Evolutionary conservation across 257 asterid genomes (phyloP), one percentile per base, ranked within the genome.

Genomic region (Rhazya stricta): DNA sequence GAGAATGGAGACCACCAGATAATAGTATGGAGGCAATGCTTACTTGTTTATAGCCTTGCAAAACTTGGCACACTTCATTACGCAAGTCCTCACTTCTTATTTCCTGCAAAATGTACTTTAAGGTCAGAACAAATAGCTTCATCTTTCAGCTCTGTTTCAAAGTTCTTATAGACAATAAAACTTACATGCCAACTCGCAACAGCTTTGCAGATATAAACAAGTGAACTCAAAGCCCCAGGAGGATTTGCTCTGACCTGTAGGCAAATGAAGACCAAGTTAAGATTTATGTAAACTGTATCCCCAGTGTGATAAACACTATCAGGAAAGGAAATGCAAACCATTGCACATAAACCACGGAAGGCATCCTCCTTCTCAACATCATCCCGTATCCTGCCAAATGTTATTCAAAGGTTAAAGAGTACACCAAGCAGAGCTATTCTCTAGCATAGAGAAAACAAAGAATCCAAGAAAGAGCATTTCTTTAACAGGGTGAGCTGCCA

Each of bases 171-270:
- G 27, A 37, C 19, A 45, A 37, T 42, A 56, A n/a, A 23, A 15
- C 96, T 89, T 85, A 91, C 98, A 81, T 95, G 93, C 99, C 99
- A 95, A 89, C 99, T 94, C 69, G 98, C 96, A 77, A 95, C 86
- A 67, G 99, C 98, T 86, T 82, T 85, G 85, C 94, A 89, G 86
- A 95, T 79, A 85, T 83, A 89, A 80, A 81, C 90, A 11, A 95
- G 91, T 57, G 95, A 91, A 83, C 80, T 90, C 78, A 93, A 79
- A 81, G 95, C 97, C 76, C 97, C 97, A 3, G 97, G 73, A 67
- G 98, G 98, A 84, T 94, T 92, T 79, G 93, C 89, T 84, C 82
- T 88, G 54, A 92, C 93, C 98, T 94, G 90, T 80, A 82, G 73
- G 81, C 42, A 84, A 81, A 62, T 78, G 56, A 78, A 69, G 29